Evolutionary conservation across 768 basidiomycete genomes (phyloP).

Genomic region (Terana coerulea): DNA sequence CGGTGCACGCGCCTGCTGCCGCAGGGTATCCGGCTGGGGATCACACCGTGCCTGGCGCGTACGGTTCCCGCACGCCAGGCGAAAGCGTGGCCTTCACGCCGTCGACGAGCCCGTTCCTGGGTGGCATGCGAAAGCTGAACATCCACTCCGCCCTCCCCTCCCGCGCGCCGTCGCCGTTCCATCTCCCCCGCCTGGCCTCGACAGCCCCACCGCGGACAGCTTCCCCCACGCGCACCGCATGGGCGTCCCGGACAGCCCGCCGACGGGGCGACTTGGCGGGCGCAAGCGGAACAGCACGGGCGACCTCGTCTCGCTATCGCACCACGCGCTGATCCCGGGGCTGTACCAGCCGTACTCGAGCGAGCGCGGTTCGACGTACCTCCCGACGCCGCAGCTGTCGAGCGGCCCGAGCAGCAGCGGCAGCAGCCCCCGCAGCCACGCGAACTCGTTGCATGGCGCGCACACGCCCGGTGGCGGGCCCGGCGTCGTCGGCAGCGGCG

Average conservation of each 20-base stretch:
- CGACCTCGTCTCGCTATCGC: conserved; percentile 25
- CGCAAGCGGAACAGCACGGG: conserved; percentile 27
- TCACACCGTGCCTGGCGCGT: background rate
- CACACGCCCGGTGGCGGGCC: conserved; percentile 6
- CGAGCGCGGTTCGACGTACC: conserved; percentile 20
- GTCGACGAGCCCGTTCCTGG: conserved; percentile 77
- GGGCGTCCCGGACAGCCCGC: conserved; percentile 36
- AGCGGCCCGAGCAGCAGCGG: conserved; percentile 63
- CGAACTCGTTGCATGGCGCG: conserved; percentile 32
- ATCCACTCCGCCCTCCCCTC: conserved; percentile 68
- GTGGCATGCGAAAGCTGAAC: conserved; percentile 70
- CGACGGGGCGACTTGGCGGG: conserved; percentile 20
- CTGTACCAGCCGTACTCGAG: conserved; percentile 27
- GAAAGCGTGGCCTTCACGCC: conserved; percentile 52
- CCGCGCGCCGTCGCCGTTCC: conserved; percentile 68
- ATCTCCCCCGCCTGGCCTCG: conserved; percentile 45
- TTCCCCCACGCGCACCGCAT: conserved; percentile 15
- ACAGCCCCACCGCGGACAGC: conserved; percentile 33
- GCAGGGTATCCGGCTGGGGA: conserved; percentile 5
- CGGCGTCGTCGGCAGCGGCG: conserved; percentile 25
- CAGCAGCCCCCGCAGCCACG: conserved; percentile 55
- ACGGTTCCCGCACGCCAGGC: conserved; percentile 19
- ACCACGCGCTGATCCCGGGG: conserved; percentile 27
- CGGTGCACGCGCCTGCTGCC: conserved; percentile 25
- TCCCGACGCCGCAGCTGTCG: conserved; percentile 59